These are phyloP conservation scores for Pyrus bretschneideri DNA, from an alignment of 306 rosid genomes.

Conservation along the genomic window DNA sequence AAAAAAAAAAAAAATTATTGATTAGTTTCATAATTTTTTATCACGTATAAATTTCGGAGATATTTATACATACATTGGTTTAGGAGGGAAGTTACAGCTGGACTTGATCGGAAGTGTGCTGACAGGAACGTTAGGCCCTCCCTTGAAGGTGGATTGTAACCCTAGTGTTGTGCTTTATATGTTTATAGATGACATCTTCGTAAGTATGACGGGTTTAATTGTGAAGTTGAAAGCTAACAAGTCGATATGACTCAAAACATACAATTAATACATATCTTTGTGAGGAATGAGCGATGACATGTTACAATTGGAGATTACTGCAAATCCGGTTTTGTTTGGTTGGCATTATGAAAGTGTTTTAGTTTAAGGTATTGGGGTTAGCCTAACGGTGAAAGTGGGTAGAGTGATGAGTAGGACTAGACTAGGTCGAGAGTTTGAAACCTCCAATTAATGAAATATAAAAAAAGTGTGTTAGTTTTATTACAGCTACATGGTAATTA, in stretches of 20 bases:
- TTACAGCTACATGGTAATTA: background rate
- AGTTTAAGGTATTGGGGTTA: background rate
- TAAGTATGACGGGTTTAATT: no score
- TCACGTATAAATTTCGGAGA: background rate
- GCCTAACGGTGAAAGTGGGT: background rate
- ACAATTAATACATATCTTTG: no score
- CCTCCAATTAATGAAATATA: background rate
- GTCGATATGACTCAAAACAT: no score
- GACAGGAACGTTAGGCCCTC: fast-evolving
- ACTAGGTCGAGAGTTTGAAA: background rate
- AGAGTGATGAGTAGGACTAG: background rate
- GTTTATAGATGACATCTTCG: background rate
- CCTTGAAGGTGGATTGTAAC: background rate
- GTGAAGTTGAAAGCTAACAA: background rate
- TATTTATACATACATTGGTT: background rate
- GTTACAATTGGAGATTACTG: no score
- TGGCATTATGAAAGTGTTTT: background rate
- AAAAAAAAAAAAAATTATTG: background rate
- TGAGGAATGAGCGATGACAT: no score
- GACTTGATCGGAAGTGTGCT: background rate
- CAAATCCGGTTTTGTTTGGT: background rate
- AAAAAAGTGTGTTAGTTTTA: background rate
- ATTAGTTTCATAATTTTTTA: background rate
- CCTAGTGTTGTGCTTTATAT: background rate
- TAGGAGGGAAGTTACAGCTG: background rate